phyloP scores from a whole-genome alignment of 2,329 filamentous ascomycete genomes.

The Trichoderma semiorbis region DNA sequence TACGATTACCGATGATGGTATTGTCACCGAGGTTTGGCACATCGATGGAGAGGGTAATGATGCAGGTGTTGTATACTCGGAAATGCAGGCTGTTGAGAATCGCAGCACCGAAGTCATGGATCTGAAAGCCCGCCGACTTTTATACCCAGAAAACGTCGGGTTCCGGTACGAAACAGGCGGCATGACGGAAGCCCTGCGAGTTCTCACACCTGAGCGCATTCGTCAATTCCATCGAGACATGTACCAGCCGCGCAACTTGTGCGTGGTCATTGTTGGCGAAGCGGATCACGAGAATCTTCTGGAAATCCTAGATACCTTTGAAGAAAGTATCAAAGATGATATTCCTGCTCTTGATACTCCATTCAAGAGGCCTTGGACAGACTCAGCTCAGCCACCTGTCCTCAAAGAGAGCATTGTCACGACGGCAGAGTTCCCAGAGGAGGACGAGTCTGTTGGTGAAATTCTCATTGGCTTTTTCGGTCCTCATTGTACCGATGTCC shows the following conservation, averaged over 20 bases:
- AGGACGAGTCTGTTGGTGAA: slow-evolving; percentile 91
- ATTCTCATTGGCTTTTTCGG: slow-evolving; percentile 84
- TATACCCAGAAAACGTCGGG: slow-evolving; percentile 86
- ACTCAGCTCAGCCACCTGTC: slow-evolving; percentile 73
- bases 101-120: slow-evolving; percentile 83
- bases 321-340: slow-evolving; percentile 77
- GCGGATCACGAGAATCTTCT: slow-evolving; percentile 79
- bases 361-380: slow-evolving; percentile 87
- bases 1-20: slow-evolving; percentile 86
- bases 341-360: slow-evolving; percentile 71
- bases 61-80: slow-evolving; percentile 95
- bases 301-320: slow-evolving; percentile 79
- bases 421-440: slow-evolving; percentile 88
- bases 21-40: slow-evolving; percentile 95
- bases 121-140: slow-evolving; percentile 69
- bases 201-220: slow-evolving; percentile 83
- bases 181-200: slow-evolving; percentile 86
- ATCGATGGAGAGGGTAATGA: slow-evolving; percentile 91
- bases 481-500: slow-evolving; percentile 69
- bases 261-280: slow-evolving; percentile 87
- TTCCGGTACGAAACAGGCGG: slow-evolving; percentile 98
- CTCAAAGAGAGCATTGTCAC: slow-evolving; percentile 71
- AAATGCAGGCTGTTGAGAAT: slow-evolving; percentile 97
- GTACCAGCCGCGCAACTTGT: slow-evolving; percentile 97
- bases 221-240: slow-evolving; percentile 93